Evolutionary conservation across 805 yeast genomes (phyloP).

Genomic region (Jamesozyma lodderae): DNA sequence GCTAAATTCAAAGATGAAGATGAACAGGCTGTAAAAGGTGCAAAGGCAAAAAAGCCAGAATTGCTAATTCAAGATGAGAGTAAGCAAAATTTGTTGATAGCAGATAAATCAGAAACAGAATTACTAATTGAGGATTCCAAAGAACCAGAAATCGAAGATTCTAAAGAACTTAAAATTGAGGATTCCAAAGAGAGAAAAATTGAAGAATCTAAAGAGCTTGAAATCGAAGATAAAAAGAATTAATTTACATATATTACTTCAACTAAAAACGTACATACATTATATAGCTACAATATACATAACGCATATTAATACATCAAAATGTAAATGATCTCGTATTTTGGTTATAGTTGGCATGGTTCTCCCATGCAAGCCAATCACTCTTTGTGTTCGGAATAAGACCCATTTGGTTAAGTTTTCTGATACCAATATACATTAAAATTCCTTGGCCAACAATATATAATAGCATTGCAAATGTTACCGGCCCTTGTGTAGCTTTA

Average conservation of each 20-base stretch:
- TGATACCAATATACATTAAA: conserved; percentile 65
- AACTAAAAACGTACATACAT: conserved; percentile 3
- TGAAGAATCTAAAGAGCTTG: neutral
- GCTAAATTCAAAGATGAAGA: conserved; percentile 23
- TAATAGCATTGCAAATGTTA: conserved; percentile 36
- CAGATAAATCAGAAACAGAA: neutral
- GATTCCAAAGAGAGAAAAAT: neutral
- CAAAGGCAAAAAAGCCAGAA: neutral
- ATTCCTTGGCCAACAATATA: conserved; percentile 42
- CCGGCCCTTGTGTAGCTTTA: conserved; percentile 17
- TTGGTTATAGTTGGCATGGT: conserved; percentile 24
- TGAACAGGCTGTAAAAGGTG: neutral
- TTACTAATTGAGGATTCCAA: neutral
- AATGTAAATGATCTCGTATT: conserved; percentile 17
- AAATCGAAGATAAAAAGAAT: neutral
- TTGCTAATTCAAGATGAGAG: neutral
- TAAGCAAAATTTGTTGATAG: no score
- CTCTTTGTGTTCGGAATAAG: conserved; percentile 76
- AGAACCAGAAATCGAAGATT: neutral
- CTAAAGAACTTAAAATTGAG: no score
- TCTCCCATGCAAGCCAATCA: conserved; percentile 91
- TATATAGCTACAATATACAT: neutral
- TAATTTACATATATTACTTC: neutral
- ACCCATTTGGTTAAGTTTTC: conserved; percentile 84
- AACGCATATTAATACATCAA: conserved; percentile 9